Conservation (phyloP, 2,329 filamentous ascomycete species). For the Bertia moriformis region DNA sequence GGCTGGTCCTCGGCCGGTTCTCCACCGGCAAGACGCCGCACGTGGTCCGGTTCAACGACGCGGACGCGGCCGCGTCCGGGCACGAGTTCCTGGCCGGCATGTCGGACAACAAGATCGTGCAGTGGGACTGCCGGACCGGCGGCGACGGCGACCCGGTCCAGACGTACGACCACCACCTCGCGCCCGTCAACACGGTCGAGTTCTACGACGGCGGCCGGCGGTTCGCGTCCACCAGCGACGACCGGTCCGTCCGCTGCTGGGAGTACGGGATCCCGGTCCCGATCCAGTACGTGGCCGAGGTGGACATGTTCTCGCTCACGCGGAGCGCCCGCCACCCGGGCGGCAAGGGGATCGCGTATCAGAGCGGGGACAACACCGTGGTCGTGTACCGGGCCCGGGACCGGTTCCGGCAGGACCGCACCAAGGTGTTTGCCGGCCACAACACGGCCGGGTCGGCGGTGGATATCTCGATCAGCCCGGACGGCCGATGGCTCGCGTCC, state of each 20-base stretch:
- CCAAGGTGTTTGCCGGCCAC: constrained; percentile 90
- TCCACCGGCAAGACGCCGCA: constrained; percentile 90
- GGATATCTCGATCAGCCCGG: constrained; percentile 74
- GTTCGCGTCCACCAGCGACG: constrained; percentile 95
- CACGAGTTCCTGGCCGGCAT: constrained; percentile 92
- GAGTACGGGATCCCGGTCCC: constrained; percentile 97
- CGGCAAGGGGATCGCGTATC: constrained; percentile 88
- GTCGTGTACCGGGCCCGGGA: constrained; percentile 89
- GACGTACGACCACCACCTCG: constrained; percentile 95
- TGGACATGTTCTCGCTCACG: constrained; percentile 94
- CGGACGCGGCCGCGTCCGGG: too few species aligned
- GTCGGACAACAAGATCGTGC: constrained; percentile 97
- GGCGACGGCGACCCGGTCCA: constrained; percentile 75
- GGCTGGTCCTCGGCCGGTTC: constrained; percentile 74
- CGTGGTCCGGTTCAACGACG: constrained; percentile 85
- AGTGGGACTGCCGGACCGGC: constrained; percentile 73
- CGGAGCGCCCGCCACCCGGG: constrained; percentile 71
- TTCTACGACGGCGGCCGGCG: constrained; percentile 89
- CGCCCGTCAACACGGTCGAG: constrained; percentile 93
- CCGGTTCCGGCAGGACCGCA: constrained; percentile 91
- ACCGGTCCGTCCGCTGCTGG: constrained; percentile 91
- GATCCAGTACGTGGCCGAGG: constrained; percentile 95
- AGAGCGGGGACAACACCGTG: constrained; percentile 86
- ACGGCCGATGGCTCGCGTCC: constrained; percentile 77
- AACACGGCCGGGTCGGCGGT: constrained; percentile 91